Evolutionary conservation across 768 basidiomycete genomes (phyloP), one percentile per base, ranked within the genome.

Genomic region (Trametes punicea): DNA sequence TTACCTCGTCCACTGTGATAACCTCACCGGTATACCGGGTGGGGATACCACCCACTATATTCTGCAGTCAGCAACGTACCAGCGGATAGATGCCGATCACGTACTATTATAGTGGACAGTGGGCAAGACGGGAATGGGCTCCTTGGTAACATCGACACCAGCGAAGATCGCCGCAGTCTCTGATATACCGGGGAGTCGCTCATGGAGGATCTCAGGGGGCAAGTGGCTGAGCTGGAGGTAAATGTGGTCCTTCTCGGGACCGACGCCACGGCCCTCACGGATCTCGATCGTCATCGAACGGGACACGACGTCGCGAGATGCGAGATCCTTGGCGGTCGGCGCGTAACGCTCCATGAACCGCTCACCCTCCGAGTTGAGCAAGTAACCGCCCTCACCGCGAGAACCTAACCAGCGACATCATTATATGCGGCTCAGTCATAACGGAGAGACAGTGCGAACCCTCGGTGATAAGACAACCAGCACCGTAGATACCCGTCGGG

Each of bases 261-360:
- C 97, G 64, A 98, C 94, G 76, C 97, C 97, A 68, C 97, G 94
- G 61, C 97, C 97, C 71, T 99, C 97, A 57, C 97, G 90, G 66
- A 99, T 91, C 73, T 99, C 97, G 64, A 98, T 80, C 42, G 97
- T 99, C 96, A 98, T 99, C 49, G 92, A 94, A 65, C 97, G 93
- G 46, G 97, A 98, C 30, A 99, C 97, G 68, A 99, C 97, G 69
- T 99, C 97, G 69, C 97, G 94, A 42, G 97, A 99, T 38, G 97
- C 97, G 63, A 99, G 84, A 80, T 99, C 97, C 80, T 98, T 98
- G 60, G 97, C 97, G 40, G 96, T 98, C 9, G 97, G 97, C 0
- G 97, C 97, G 72, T 98, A 98, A 72, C 96, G 92, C 74, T 98
- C 96, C 97, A 99, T 99, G 80, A 99, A 99, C 57, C 97, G 90